Evolutionary conservation across 148 eudicot genomes (phyloP).

Genomic region (Vaccinium vitisidaea): DNA sequence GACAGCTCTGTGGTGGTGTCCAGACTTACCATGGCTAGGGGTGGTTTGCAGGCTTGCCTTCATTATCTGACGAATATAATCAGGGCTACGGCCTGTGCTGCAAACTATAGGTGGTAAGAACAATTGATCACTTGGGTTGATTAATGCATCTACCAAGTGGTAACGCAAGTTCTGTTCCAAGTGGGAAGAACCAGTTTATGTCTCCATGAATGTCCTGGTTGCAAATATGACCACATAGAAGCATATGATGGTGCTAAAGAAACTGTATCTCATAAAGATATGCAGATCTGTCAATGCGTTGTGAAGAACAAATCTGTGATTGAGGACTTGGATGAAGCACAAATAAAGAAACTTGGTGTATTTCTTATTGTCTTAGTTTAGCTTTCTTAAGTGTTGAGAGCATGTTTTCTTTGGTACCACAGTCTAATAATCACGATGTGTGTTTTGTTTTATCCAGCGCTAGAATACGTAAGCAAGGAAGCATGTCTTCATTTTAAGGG

Average conservation of each 20-base stretch:
- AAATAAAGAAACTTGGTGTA: neutral
- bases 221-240: neutral
- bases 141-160: neutral
- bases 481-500: neutral
- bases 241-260: conserved; percentile 2
- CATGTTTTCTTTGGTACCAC: neutral
- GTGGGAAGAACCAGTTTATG: neutral
- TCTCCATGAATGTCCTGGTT: neutral
- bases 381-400: neutral
- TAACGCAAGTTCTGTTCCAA: neutral
- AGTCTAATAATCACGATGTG: neutral
- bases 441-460: neutral
- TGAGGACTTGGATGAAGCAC: conserved; percentile 12
- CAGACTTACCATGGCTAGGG: neutral
- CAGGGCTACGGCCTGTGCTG: neutral
- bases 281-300: neutral
- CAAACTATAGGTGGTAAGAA: neutral
- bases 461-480: neutral
- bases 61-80: neutral
- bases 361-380: neutral
- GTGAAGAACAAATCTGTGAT: conserved; percentile 1
- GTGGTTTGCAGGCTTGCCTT: neutral
- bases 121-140: neutral
- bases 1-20: conserved; percentile 1
- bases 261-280: neutral